Base-by-base conservation (phyloP, 768 basidiomycete genomes). In the Vararia minispora region DNA sequence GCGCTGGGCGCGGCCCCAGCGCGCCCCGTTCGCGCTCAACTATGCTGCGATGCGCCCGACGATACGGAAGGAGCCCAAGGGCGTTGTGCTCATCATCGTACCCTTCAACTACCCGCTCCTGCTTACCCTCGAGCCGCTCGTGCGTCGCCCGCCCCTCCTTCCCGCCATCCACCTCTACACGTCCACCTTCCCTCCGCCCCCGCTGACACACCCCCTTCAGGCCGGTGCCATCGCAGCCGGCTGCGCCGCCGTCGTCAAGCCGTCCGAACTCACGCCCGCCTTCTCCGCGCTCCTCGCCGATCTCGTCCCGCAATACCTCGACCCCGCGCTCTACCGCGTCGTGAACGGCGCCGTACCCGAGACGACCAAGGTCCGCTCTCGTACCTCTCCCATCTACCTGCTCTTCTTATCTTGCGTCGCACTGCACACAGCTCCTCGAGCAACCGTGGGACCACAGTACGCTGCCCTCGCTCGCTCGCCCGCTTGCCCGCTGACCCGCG, bases 51-150 rank as follows among this genome's bases (percentile, higher is more conserved):
- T 84, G 67, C 62, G 66, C 7, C 84, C 85, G 1, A 63, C 67
- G 11, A 66, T 85, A 2, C 65, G 72, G 38, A 83, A 85, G 49
- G 82, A 85, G 46, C 67, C 88, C 31, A 90, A 89, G 54, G 84
- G 84, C 3, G 68, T 76, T 18, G 69, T 79, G 0, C 59, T 85
- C 33, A 71, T 82, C 48, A 78, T 87, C 39, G 64, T 63, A 23
- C 79, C 82, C 0, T 85, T 82, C 68, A 86, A 85, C 55, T 84
- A 79, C 51, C 85, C 83, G 0, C 42, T 85, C 10, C 77, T 66
- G 64, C 55, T 81, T 36, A 54, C 68, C 0, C 26, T 83, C 6
- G 60, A 64, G 1, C 79, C 80, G 10, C 43, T 88, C 45, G 79
- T 80, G 42, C 16, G 70, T 54, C 30, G 16, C 21, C 32, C 11